phyloP scores from a whole-genome alignment of 2,329 filamentous ascomycete species.

The Pseudogymnoascus sp. region DNA sequence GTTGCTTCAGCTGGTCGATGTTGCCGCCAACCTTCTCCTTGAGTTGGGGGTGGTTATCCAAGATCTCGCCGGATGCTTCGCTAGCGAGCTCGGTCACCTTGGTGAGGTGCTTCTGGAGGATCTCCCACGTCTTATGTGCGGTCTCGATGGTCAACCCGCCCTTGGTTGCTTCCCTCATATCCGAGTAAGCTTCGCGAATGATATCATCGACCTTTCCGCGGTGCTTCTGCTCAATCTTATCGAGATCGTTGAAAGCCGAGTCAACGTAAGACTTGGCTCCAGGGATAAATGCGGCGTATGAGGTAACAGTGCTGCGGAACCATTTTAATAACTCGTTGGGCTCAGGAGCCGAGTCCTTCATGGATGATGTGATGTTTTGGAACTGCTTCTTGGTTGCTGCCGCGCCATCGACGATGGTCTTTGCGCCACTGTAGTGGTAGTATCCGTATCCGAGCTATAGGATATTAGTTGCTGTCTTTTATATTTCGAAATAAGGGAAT shows the following conservation, averaged over 20 bases:
- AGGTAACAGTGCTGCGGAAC: constrained; percentile 57
- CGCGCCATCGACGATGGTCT: constrained; percentile 37
- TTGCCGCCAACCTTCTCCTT: constrained; percentile 65
- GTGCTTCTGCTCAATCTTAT: constrained; percentile 58
- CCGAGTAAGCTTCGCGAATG: constrained; percentile 56
- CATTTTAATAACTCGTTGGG: constrained; percentile 58
- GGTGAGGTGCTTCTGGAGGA: constrained; percentile 53
- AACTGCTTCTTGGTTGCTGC: constrained; percentile 53
- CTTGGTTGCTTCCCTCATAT: constrained; percentile 54
- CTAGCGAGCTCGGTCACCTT: constrained; percentile 53
- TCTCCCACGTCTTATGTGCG: constrained; percentile 50
- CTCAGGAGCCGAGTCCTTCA: constrained; percentile 54
- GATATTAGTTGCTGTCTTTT: not conserved
- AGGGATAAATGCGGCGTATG: constrained; percentile 64
- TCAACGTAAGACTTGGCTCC: constrained; percentile 63
- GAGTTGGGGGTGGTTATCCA: constrained; percentile 64
- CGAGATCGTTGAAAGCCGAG: constrained; percentile 60
- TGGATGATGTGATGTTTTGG: constrained; percentile 48
- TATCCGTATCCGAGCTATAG: constrained; percentile 39
- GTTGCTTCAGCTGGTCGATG: constrained; percentile 58
- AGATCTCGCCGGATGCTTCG: constrained; percentile 54
- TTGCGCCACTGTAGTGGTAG: constrained; percentile 42
- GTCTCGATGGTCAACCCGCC: constrained; percentile 53
- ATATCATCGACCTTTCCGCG: constrained; percentile 62
- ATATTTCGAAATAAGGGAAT: not conserved